Evolutionary conservation across 2,329 filamentous ascomycete genomes (phyloP).

Genomic region (Paraphaeosphaeria minitans): DNA sequence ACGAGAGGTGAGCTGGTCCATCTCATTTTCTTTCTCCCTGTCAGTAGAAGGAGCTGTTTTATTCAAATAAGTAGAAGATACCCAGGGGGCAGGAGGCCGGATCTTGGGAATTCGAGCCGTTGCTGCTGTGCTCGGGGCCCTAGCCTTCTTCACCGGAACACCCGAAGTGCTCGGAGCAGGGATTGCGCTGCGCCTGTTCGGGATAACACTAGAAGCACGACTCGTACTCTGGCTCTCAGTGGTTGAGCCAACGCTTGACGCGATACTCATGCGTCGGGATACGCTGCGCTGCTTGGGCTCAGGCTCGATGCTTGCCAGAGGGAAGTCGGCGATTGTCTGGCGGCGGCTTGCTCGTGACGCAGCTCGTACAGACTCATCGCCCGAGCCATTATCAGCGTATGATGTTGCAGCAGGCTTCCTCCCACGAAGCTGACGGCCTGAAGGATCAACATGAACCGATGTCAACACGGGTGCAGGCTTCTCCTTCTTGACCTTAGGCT

Average conservation of each 20-base stretch:
- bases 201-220: slow-evolving; percentile 46
- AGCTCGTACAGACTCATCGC: slow-evolving; percentile 35
- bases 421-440: slow-evolving; percentile 69
- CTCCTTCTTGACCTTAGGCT: slow-evolving; percentile 64
- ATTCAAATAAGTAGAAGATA: slow-evolving; percentile 45
- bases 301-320: slow-evolving; percentile 30
- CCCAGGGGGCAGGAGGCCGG: slow-evolving; percentile 49
- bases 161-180: slow-evolving; percentile 36
- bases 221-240: slow-evolving; percentile 38
- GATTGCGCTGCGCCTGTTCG: slow-evolving; percentile 41
- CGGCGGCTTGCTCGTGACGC: slow-evolving; percentile 38
- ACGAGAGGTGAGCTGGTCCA: slow-evolving; percentile 59
- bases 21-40: slow-evolving; percentile 36
- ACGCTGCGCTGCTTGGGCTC: slow-evolving; percentile 26
- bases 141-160: slow-evolving; percentile 65
- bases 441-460: slow-evolving; percentile 51
- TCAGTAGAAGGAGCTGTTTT: slow-evolving; percentile 28
- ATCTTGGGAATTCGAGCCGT: slow-evolving; percentile 43
- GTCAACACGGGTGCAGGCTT: slow-evolving; percentile 44
- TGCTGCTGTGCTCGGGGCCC: slow-evolving; percentile 49
- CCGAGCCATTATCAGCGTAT: slow-evolving; percentile 58
- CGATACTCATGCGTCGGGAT: slow-evolving; percentile 52
- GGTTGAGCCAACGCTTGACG: slow-evolving; percentile 51
- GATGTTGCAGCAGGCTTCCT: slow-evolving; percentile 61
- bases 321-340: slow-evolving; percentile 49